Evolutionary conservation across 192 early-diverging fungal genomes (phyloP).

Genomic region (Spinellus fusiger): DNA sequence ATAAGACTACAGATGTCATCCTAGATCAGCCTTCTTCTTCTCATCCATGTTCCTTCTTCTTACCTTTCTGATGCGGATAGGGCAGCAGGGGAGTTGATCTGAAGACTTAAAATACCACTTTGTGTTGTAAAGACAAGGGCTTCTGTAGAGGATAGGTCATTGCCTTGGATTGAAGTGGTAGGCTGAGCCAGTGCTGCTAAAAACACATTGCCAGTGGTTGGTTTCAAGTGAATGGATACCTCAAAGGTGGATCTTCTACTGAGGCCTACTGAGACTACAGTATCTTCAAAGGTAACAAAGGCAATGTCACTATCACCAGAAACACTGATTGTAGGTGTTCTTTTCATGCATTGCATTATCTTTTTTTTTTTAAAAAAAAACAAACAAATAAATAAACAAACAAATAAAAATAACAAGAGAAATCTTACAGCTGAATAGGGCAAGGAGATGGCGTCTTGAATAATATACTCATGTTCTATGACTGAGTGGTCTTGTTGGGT

Average conservation of each 20-base stretch:
- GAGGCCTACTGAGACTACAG: not conserved
- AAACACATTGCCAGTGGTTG: not conserved
- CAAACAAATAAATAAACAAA: no score
- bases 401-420: no score
- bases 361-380: not conserved
- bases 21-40: no score
- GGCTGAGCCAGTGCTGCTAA: not conserved
- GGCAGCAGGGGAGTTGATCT: no score
- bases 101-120: no score
- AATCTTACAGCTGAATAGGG: no score
- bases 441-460: no score
- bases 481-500: no score
- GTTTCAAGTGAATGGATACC: not conserved
- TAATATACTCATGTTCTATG: no score
- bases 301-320: not conserved
- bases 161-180: not conserved
- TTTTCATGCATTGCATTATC: not conserved
- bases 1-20: no score
- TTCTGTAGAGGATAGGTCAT: not conserved
- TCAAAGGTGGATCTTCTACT: not conserved
- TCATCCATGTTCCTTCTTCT: no score
- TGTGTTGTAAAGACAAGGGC: not conserved
- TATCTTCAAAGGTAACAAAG: not conserved
- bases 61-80: no score
- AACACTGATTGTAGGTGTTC: not conserved